Evolutionary conservation across 306 rosid genomes (phyloP).

Genomic region (Betula pendula): DNA sequence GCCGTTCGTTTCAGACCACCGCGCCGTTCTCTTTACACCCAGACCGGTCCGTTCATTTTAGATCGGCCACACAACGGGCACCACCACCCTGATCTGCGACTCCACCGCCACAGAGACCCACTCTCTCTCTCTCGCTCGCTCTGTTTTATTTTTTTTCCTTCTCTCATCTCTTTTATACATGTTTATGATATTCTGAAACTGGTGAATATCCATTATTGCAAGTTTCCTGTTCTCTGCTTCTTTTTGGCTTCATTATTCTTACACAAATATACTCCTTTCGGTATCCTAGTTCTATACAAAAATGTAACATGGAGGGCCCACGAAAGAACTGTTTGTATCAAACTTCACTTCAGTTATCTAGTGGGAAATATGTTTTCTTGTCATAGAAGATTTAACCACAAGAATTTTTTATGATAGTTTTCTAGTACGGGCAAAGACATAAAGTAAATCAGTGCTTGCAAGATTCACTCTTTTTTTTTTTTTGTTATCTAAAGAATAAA

Average conservation of each 20-base stretch:
- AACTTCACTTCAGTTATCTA: not conserved
- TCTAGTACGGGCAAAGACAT: too few relatives aligned
- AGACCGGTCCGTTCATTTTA: too few relatives aligned
- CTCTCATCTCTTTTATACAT: too few relatives aligned
- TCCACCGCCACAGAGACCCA: too few relatives aligned
- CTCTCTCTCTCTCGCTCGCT: too few relatives aligned
- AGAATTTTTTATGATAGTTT: not conserved
- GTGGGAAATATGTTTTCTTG: not conserved
- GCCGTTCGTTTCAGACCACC: too few relatives aligned
- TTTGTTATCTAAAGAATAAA: not conserved
- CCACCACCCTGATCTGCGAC: too few relatives aligned
- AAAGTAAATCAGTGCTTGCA: not conserved
- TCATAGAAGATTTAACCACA: not conserved
- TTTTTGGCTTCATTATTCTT: not conserved
- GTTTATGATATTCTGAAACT: too few relatives aligned
- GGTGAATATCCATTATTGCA: slow-evolving; percentile 43
- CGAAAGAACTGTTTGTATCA: not conserved
- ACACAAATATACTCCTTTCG: not conserved
- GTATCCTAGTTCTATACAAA: not conserved
- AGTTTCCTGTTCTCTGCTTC: not conserved
- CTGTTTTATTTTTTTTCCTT: too few relatives aligned
- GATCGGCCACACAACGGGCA: too few relatives aligned
- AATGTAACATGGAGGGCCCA: not conserved
- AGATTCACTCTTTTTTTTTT: too few relatives aligned
- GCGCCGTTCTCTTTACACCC: too few relatives aligned